Base-by-base conservation (phyloP, 208 protist species). In the Zelonia costaricensis region DNA sequence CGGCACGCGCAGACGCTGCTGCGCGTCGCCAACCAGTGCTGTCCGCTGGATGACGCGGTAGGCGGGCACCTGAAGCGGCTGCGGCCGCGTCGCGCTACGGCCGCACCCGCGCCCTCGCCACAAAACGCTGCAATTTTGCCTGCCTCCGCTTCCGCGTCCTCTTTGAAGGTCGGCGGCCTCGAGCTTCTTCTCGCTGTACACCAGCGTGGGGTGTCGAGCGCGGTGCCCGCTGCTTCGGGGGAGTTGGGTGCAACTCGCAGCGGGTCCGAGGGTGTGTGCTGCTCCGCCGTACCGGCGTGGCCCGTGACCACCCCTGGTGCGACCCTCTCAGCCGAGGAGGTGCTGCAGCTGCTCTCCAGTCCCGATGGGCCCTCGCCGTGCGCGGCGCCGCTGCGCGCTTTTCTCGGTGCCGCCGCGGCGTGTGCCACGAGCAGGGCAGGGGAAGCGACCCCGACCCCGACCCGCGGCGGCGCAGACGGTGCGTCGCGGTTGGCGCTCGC, bases 61-160 rank as follows among this genome's bases (percentile, higher is more conserved):
- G 65, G 65, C 12, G 57, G 62, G 9, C 89, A 95, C 54, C 60
- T 95, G 59, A 93, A 93, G 62, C 86, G 89, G 1, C 86, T 95
- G 44, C 86, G 89, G 3, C 62, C 55, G 8, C 33, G 18, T 10
- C 33, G 49, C 31, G n/a, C 12, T 10, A 38, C 33, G 33, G 13
- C 47, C 28, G 8, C 28, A 20, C 28, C 28, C 8, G 16, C n/a
- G n/a, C n/a, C n/a, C n/a, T n/a, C n/a, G n/a, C n/a, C n/a, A n/a
- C n/a, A n/a, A n/a, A n/a, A n/a, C n/a, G n/a, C n/a, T n/a, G n/a
- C n/a, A n/a, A n/a, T n/a, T n/a, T n/a, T n/a, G n/a, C n/a, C n/a
- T n/a, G n/a, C n/a, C n/a, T n/a, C n/a, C n/a, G n/a, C n/a, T n/a
- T n/a, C n/a, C n/a, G n/a, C n/a, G n/a, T n/a, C n/a, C n/a, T n/a